phyloP scores from a whole-genome alignment of 257 asterid species.

The Linderniella brevidens region DNA sequence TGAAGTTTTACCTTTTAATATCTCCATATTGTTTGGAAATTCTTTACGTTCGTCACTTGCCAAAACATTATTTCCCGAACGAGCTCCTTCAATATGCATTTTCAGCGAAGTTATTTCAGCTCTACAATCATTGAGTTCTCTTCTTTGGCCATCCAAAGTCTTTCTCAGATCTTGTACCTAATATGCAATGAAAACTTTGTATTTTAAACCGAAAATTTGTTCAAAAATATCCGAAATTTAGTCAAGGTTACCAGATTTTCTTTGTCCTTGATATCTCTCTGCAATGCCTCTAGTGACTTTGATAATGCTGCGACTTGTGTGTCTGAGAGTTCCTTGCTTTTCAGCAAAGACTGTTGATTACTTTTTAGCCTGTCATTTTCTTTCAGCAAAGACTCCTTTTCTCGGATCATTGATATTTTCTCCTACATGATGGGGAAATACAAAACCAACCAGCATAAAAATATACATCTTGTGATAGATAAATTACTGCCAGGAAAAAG shows the following conservation, averaged over 20 bases:
- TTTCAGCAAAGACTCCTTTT: slow-evolving; percentile 48
- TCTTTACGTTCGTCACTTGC: slow-evolving; percentile 23
- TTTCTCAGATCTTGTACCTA: slow-evolving; percentile 79
- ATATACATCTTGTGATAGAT: slow-evolving; percentile 7
- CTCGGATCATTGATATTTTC: slow-evolving; percentile 63
- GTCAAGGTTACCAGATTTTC: slow-evolving; percentile 37
- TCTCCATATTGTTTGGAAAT: slow-evolving; percentile 33
- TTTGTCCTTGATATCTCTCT: slow-evolving; percentile 82
- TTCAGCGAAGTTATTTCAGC: slow-evolving; percentile 94
- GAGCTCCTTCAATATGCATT: slow-evolving; percentile 69
- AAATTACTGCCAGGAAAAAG: neutral
- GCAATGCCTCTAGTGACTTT: slow-evolving; percentile 69
- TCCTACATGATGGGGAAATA: slow-evolving; percentile 35
- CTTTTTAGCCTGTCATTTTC: slow-evolving; percentile 61
- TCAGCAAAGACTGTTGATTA: slow-evolving; percentile 39
- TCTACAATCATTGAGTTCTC: slow-evolving; percentile 79
- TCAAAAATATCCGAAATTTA: slow-evolving; percentile 1
- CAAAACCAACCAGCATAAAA: slow-evolving; percentile 13
- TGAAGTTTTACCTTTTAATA: slow-evolving; percentile 21
- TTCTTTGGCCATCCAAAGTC: slow-evolving; percentile 48
- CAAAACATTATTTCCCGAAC: slow-evolving; percentile 26
- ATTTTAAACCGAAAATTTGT: slow-evolving; percentile 5
- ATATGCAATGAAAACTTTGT: slow-evolving; percentile 10
- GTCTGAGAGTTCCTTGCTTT: slow-evolving; percentile 59
- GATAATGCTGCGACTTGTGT: slow-evolving; percentile 44